Evolutionary conservation across 352 stramenopile species (phyloP), one percentile per base, ranked within the genome.

Genomic region (Phytophthora crassamura): DNA sequence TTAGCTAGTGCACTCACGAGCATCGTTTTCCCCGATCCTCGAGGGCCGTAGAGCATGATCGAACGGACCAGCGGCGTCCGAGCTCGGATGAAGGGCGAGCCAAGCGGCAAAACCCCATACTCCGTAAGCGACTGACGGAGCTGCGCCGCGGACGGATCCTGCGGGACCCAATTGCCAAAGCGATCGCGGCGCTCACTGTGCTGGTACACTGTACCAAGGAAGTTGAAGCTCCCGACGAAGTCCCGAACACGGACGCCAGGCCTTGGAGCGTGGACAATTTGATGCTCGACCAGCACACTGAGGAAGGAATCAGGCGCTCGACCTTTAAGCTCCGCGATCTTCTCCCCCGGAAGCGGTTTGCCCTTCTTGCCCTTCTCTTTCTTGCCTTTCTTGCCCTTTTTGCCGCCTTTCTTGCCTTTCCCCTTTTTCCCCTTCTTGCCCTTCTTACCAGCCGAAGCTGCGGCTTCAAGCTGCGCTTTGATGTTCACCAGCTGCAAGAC

Each of bases 401-500:
- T 79, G 25, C 80, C 79, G 9, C 74, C 69, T 34, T 90, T 82
- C 42, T 88, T 88, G 14, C 69, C 76, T 53, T 79, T 80, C 15
- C 75, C 81, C 32, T 86, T 88, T 32, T 77, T 78, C 0, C 82
- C 84, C 46, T 97, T 89, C 48, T 90, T 97, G 6, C 78, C 82
- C 30, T 93, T 95, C 59, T 94, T 95, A 8, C 77, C 75, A 8
- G 71, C 72, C 7, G 69, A 73, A 1, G 85, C 82, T 9, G 83
- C 87, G 0, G 85, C 84, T 33, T 90, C 85, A 7, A 97, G 74
- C 67, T 97, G 89, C 34, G 85, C 72, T 60, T 98, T 98, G 70
- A 98, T 97, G 80, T 98, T 98, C 30, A 90, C 81, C 16, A 98
- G 83, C 59, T 97, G 96, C 39, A 96, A 75, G n/a, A 97, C 77